These are phyloP conservation scores for Viscum album DNA, from an alignment of 177 flowering plant genomes.

Conservation along the genomic window DNA sequence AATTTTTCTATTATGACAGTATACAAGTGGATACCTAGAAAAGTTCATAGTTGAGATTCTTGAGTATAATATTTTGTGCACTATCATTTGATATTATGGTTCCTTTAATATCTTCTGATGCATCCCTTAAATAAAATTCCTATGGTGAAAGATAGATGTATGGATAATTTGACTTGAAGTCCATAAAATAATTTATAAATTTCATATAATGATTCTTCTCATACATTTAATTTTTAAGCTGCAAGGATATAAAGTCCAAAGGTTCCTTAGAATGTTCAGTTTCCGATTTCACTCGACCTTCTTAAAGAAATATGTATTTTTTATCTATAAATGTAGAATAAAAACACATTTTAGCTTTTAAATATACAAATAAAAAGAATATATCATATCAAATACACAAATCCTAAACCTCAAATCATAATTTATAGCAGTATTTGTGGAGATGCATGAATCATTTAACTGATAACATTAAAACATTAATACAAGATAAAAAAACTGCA, in stretches of 20 bases:
- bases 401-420: too few relatives aligned
- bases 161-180: constrained; percentile 88
- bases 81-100: constrained; percentile 35
- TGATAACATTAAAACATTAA: too few relatives aligned
- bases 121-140: constrained; percentile 62
- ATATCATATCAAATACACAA: too few relatives aligned
- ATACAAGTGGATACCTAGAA: constrained; percentile 43
- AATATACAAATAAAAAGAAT: too few relatives aligned
- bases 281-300: constrained; percentile 70
- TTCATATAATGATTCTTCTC: constrained; percentile 91
- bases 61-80: constrained; percentile 70
- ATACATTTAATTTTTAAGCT: constrained; percentile 90
- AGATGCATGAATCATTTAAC: too few relatives aligned
- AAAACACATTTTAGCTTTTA: too few relatives aligned
- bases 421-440: too few relatives aligned
- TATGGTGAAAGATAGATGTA: constrained; percentile 85
- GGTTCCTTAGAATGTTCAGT: constrained; percentile 94
- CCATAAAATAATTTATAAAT: constrained; percentile 91
- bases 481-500: too few relatives aligned
- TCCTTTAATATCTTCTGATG: constrained; percentile 62
- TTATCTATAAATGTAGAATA: constrained; percentile 35
- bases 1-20: neutral
- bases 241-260: constrained; percentile 80
- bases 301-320: constrained; percentile 76
- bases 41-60: constrained; percentile 80